These are phyloP conservation scores for Botrytis porri DNA, from an alignment of 2,329 filamentous ascomycete genomes.

Conservation along the genomic window DNA sequence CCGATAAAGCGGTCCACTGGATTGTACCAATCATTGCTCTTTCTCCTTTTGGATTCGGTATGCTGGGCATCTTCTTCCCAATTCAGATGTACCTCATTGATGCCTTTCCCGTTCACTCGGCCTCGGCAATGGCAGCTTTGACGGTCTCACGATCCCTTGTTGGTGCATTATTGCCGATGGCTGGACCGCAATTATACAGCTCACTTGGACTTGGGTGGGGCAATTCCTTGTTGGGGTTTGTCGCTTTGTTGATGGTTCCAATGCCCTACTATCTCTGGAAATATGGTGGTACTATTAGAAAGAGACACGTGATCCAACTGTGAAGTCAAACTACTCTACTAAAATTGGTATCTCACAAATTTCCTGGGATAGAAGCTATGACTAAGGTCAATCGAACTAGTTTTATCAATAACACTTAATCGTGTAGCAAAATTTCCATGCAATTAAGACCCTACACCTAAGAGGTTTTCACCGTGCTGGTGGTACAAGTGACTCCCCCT, in stretches of 20 bases:
- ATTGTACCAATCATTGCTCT: constrained; percentile 53
- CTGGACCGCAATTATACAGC: constrained; percentile 47
- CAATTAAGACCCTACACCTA: no score
- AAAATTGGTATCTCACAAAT: no score
- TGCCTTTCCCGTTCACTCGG: constrained; percentile 40
- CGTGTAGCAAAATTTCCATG: no score
- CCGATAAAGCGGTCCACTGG: constrained; percentile 53
- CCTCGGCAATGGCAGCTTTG: constrained; percentile 42
- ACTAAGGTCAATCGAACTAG: no score
- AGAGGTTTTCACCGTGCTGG: no score
- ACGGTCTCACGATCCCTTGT: constrained; percentile 29
- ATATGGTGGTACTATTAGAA: constrained; percentile 4
- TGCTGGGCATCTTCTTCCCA: constrained; percentile 41
- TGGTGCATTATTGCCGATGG: constrained; percentile 56
- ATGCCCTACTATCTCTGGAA: constrained; percentile 45
- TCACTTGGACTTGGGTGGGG: constrained; percentile 44
- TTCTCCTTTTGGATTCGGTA: constrained; percentile 47
- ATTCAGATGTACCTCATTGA: constrained; percentile 50
- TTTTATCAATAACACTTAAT: no score
- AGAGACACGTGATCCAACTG: no score
- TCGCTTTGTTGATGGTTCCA: constrained; percentile 46
- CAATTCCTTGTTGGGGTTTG: constrained; percentile 35
- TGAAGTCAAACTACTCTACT: no score
- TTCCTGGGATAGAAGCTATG: no score
- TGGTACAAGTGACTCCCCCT: no score